Base-by-base conservation (phyloP, 1,284 basidiomycete genomes). In the Heliocybe sulcata region DNA sequence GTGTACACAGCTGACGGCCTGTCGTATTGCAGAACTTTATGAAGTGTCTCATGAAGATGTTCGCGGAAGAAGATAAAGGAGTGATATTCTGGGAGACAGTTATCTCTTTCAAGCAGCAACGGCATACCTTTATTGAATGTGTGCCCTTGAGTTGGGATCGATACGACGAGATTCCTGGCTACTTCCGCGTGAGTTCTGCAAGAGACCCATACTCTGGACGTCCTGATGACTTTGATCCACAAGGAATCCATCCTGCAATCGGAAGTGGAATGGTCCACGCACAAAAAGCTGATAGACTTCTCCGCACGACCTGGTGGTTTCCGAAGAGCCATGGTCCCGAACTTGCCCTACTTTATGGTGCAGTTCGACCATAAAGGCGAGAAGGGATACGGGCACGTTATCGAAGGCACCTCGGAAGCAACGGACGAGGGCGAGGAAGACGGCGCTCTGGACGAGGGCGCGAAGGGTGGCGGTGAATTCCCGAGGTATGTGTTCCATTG, bases 301-400 rank as follows among this genome's bases (percentile, higher is more conserved):
- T 83, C 89, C 2, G 72, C 82, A 8, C 80, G 94, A 1, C 90
- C 92, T 0, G 93, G 93, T 22, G 93, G 93, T 2, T 97, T 97
- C 75, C 77, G 94, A 49, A 80, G 94, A 1, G 85, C 90, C 35
- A 90, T 99, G 85, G 96, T 99, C 3, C 86, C 95, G 1, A 94
- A 98, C 63, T 72, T 99, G 45, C 97, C 97, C 0, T 99, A 99
- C 73, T 99, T 99, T 67, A 95, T 95, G 88, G 90, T 99, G 1
- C 91, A 94, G 64, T 99, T 95, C 72, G 97, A 99, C 71, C 82
- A 99, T 73, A 95, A 94, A 65, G 95, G 96, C 27, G 93, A 96
- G 70, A 94, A 92, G 67, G 94, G 94, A 1, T 99, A 94, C 66
- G 97, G 97, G 0, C 97, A 99, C 69, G 90, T 98, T 56, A 96